Evolutionary conservation across 140 eudicot species (phyloP).

Genomic region (Cichorium intybus): DNA sequence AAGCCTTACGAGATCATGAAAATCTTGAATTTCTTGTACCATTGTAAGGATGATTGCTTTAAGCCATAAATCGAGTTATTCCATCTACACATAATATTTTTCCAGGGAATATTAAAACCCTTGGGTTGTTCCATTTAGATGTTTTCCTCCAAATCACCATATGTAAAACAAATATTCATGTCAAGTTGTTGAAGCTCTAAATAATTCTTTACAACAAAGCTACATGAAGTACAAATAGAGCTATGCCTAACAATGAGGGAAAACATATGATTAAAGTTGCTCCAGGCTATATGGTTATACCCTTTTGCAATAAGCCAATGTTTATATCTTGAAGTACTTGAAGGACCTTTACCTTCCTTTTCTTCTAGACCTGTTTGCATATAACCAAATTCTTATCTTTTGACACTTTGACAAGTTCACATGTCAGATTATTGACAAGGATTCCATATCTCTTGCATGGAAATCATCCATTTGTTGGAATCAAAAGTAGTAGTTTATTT

Average conservation of each 20-base stretch:
- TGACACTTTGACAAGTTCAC: too few relatives aligned
- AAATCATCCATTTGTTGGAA: neutral
- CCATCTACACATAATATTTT: neutral
- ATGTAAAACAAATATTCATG: neutral
- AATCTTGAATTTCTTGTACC: neutral
- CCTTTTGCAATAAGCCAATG: neutral
- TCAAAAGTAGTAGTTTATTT: neutral
- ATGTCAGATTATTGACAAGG: too few relatives aligned
- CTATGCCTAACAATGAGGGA: slow-evolving; percentile 18
- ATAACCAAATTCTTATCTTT: too few relatives aligned
- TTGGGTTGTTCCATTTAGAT: slow-evolving; percentile 1
- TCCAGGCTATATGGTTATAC: neutral
- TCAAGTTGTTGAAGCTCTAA: neutral
- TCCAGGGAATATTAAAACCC: neutral
- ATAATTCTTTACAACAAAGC: neutral
- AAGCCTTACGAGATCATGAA: neutral
- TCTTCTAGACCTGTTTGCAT: too few relatives aligned
- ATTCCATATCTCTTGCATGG: slow-evolving; percentile 17
- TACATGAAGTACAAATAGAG: neutral
- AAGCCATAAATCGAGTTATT: slow-evolving; percentile 8
- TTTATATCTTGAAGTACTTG: slow-evolving; percentile 7
- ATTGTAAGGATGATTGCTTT: neutral
- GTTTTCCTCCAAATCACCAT: neutral
- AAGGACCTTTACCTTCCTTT: too few relatives aligned
- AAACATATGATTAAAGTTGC: slow-evolving; percentile 2